These are phyloP conservation scores for Cerioporus squamosus DNA, from an alignment of 1,284 basidiomycete species.

Conservation along the genomic window DNA sequence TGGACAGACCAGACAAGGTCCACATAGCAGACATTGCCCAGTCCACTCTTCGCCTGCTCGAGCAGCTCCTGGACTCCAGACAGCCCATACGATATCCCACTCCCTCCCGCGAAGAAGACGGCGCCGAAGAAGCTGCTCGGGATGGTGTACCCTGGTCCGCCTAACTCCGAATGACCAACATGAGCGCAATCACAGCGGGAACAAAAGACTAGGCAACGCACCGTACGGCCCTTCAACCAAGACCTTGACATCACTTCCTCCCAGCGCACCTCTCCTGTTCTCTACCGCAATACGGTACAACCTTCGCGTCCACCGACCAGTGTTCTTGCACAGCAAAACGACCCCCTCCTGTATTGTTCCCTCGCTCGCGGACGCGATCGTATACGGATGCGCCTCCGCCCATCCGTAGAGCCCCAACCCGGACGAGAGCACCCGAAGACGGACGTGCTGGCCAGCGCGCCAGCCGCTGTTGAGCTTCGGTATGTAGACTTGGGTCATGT, in stretches of 20 bases:
- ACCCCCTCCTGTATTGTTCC: constrained; percentile 48
- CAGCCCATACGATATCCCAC: constrained; percentile 73
- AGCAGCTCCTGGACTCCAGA: constrained; percentile 68
- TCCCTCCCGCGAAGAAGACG: constrained; percentile 71
- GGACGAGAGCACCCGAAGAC: constrained; percentile 64
- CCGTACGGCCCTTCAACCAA: constrained; percentile 78
- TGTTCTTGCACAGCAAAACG: constrained; percentile 65
- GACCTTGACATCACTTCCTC: constrained; percentile 47
- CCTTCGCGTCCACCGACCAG: constrained; percentile 67
- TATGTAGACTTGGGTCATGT: constrained; percentile 60
- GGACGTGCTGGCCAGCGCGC: constrained; percentile 84
- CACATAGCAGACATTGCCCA: constrained; percentile 57
- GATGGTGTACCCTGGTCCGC: constrained; percentile 63
- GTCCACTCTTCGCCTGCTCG: constrained; percentile 45
- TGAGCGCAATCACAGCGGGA: too few species aligned
- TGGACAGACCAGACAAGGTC: constrained; percentile 71
- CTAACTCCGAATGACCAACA: background rate
- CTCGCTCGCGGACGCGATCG: constrained; percentile 58
- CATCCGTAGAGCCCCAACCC: constrained; percentile 61
- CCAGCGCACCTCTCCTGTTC: constrained; percentile 27
- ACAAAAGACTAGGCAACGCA: background rate
- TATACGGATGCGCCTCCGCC: constrained; percentile 76
- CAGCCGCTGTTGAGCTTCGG: constrained; percentile 72
- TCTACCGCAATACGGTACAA: constrained; percentile 60
- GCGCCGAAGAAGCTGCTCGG: constrained; percentile 68